Evolutionary conservation across 2,329 filamentous ascomycete genomes (phyloP), one percentile per base, ranked within the genome.

Genomic region (Ceratocystis cubensis): DNA sequence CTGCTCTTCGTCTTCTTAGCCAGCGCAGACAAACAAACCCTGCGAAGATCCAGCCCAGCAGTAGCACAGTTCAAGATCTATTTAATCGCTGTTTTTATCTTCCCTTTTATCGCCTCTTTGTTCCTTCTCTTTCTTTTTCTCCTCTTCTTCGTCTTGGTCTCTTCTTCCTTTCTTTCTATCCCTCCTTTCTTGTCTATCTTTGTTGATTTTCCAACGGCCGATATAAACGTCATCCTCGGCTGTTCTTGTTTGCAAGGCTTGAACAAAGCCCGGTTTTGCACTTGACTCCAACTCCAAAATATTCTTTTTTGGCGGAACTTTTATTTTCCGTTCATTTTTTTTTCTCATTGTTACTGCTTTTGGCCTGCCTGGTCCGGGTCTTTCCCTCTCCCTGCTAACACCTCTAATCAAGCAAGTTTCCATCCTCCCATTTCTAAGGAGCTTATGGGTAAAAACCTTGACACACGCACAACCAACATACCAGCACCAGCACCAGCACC

Each of bases 141-240:
- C 50, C 41, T 59, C 50, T 25, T 44, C 28, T 37, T 33, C 8
- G 5, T 64, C 30, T 41, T 15, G 10, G 37, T 4, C 41, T 46
- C n/a, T 62, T 5, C 41, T 41, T 10, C 2, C 44, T 48, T 37
- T 6, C 25, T 22, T 25, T 41, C 44, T 20, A 22, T 33, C 37
- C 3, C 25, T 59, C 20, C 41, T 15, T 13, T 28, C 25, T 28
- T 56, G 28, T 41, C 37, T 56, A n/a, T 44, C 22, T 20, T 45
- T 15, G 4, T 15, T 45, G 2, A 44, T 20, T 41, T 15, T 45
- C 61, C 61, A 63, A 59, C 56, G 25, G 56, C 33, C 56, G 56
- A 59, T 59, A 59, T 59, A 59, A 59, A 59, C 56, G 56, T 59
- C 56, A 59, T 59, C 56, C 56, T 59, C 56, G 56, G 56, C 56